A percentile compares a stretch with the other conserved stretches of the same genome.
These are phyloP conservation scores for Carex kokanica DNA, from an alignment of 176 grass and related monocot species.

Conservation along the genomic window DNA sequence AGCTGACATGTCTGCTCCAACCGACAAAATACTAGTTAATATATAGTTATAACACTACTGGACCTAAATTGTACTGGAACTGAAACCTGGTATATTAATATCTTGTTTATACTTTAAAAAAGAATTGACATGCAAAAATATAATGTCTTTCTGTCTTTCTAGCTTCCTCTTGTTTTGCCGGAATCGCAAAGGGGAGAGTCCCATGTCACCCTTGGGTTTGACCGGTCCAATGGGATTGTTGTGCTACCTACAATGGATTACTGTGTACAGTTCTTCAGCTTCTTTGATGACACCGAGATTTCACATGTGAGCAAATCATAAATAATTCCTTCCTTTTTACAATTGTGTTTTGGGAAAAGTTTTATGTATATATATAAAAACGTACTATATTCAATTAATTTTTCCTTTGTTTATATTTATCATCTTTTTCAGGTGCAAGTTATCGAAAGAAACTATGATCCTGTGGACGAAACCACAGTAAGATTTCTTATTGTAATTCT, in stretches of 20 bases:
- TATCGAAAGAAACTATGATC: constrained; percentile 88
- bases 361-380: not conserved
- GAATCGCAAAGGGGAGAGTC: constrained; percentile 21
- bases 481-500: constrained; percentile 13
- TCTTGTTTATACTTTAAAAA: not conserved
- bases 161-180: constrained; percentile 47
- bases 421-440: constrained; percentile 72
- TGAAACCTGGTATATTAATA: not conserved
- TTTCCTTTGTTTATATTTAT: constrained; percentile 14
- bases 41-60: not conserved
- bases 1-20: not conserved
- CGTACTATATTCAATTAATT: not conserved
- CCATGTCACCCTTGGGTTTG: constrained; percentile 48
- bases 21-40: constrained; percentile 5
- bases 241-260: constrained; percentile 76
- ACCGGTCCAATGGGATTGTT: constrained; percentile 56
- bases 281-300: constrained; percentile 72
- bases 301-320: constrained; percentile 55
- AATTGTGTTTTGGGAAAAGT: not conserved
- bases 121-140: constrained; percentile 12
- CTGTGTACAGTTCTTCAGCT: constrained; percentile 76
- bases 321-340: not conserved
- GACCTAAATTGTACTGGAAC: not conserved
- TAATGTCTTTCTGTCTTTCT: constrained; percentile 22
- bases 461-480: constrained; percentile 83